A percentile compares a stretch with the other conserved stretches of the same genome.
Evolutionary conservation across 768 basidiomycete genomes (phyloP).

Genomic region (Austroboletus eburneus): DNA sequence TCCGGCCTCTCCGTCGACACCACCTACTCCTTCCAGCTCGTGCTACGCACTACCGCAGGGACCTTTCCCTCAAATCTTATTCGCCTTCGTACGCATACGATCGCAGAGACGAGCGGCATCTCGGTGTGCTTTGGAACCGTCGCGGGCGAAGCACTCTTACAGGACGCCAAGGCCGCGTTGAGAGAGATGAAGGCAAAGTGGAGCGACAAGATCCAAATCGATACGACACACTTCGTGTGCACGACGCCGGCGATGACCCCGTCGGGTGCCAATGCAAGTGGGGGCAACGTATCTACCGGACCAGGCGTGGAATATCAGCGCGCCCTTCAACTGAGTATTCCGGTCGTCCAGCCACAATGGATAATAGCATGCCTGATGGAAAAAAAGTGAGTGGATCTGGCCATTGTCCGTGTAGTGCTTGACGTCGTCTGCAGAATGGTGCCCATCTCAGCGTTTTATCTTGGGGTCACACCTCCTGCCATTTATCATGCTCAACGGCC

Average conservation of each 20-base stretch:
- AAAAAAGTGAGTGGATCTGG: slow-evolving; percentile 56
- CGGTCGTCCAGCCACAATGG: slow-evolving; percentile 94
- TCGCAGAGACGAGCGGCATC: slow-evolving; percentile 92
- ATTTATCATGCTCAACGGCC: slow-evolving; percentile 43
- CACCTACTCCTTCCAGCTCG: slow-evolving; percentile 91
- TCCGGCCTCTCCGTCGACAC: slow-evolving; percentile 78
- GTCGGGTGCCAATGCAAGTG: slow-evolving; percentile 50
- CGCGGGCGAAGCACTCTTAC: slow-evolving; percentile 68
- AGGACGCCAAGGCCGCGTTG: slow-evolving; percentile 78
- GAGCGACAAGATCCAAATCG: slow-evolving; percentile 93
- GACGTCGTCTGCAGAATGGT: slow-evolving; percentile 60
- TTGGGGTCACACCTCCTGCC: slow-evolving; percentile 59
- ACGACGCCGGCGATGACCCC: slow-evolving; percentile 79
- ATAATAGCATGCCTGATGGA: slow-evolving; percentile 84
- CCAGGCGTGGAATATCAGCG: slow-evolving; percentile 91
- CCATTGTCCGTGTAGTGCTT: background rate
- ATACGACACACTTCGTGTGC: slow-evolving; percentile 97
- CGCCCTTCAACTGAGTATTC: slow-evolving; percentile 91
- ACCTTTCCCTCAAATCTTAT: slow-evolving; percentile 83
- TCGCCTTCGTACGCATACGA: slow-evolving; percentile 85
- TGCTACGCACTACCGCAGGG: slow-evolving; percentile 90
- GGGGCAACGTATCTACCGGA: slow-evolving; percentile 46
- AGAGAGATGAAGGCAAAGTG: slow-evolving; percentile 84
- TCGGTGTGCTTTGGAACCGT: slow-evolving; percentile 93
- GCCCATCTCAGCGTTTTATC: slow-evolving; percentile 76